Conservation (phyloP, 2,329 filamentous ascomycete genomes). For the Fusarium armeniacum region DNA sequence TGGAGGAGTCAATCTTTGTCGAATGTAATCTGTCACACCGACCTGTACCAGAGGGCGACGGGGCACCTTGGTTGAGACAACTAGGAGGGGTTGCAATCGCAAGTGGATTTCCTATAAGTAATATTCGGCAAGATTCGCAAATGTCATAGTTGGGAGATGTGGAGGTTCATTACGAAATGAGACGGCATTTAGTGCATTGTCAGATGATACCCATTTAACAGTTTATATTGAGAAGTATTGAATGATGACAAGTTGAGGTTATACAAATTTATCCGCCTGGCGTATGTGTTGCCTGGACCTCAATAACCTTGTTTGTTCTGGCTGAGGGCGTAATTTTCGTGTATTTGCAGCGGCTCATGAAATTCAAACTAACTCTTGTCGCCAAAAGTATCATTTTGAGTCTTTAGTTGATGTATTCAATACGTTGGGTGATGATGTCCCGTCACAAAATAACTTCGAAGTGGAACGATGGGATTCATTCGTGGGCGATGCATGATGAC, state of each 20-base stretch:
- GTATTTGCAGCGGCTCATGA: background rate
- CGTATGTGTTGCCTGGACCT: background rate
- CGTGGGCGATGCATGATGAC: background rate
- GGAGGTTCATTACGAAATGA: constrained; percentile 1
- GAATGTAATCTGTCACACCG: constrained; percentile 54
- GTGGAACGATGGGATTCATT: background rate
- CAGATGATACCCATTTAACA: constrained; percentile 43
- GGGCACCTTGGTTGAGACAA: constrained; percentile 50
- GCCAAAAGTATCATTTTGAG: background rate
- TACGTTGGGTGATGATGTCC: background rate
- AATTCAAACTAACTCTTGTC: background rate
- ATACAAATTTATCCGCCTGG: background rate
- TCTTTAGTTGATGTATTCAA: background rate
- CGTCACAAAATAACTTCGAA: background rate
- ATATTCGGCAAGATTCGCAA: constrained; percentile 17
- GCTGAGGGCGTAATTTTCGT: background rate
- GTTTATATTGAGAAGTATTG: constrained; percentile 27
- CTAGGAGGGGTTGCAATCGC: constrained; percentile 53
- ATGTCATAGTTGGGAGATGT: constrained; percentile 10
- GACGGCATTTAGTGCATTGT: constrained; percentile 19
- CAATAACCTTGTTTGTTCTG: too few species aligned
- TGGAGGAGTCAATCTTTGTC: constrained; percentile 54
- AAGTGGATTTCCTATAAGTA: constrained; percentile 53
- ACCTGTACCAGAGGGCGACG: constrained; percentile 50
- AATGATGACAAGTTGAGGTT: background rate